phyloP scores from a whole-genome alignment of 78 protist genomes.

The Anaeramoeba flamelloides region DNA sequence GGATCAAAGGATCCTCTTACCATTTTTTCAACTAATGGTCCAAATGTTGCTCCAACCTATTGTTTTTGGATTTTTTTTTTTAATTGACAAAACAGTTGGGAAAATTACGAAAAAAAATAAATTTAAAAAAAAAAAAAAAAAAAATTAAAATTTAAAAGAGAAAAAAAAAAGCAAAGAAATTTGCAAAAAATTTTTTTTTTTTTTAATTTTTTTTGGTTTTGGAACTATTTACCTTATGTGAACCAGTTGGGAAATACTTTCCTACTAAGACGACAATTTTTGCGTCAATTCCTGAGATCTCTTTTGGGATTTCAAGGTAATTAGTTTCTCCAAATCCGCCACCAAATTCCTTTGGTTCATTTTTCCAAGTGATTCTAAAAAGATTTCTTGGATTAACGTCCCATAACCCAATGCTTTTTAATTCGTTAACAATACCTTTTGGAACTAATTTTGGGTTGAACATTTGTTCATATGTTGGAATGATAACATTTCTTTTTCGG shows the following conservation, averaged over 20 bases:
- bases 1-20: slow-evolving; percentile 20
- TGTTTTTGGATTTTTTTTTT: too few species aligned
- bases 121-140: too few species aligned
- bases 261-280: slow-evolving; percentile 19
- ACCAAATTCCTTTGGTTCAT: slow-evolving; percentile 9
- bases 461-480: slow-evolving; percentile 30
- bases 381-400: slow-evolving; percentile 24
- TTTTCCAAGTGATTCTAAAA: slow-evolving; percentile 29
- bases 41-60: slow-evolving; percentile 10
- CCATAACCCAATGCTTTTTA: slow-evolving; percentile 2
- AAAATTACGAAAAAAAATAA: too few species aligned
- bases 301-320: slow-evolving; percentile 15
- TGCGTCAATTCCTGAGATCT: slow-evolving; percentile 21
- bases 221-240: slow-evolving; percentile 25
- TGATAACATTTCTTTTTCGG: slow-evolving; percentile 9
- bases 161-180: too few species aligned
- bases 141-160: background rate
- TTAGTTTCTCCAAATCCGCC: slow-evolving; percentile 7
- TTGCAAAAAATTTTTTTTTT: too few species aligned
- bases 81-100: too few species aligned
- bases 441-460: slow-evolving; percentile 25
- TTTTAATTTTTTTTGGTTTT: too few species aligned
- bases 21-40: slow-evolving; percentile 18
- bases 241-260: slow-evolving; percentile 27
- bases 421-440: background rate